Percentiles rank a stretch among this genome's conserved stretches.
phyloP scores from a whole-genome alignment of 169 alveolate species.

The Plasmodium yoelii region DNA sequence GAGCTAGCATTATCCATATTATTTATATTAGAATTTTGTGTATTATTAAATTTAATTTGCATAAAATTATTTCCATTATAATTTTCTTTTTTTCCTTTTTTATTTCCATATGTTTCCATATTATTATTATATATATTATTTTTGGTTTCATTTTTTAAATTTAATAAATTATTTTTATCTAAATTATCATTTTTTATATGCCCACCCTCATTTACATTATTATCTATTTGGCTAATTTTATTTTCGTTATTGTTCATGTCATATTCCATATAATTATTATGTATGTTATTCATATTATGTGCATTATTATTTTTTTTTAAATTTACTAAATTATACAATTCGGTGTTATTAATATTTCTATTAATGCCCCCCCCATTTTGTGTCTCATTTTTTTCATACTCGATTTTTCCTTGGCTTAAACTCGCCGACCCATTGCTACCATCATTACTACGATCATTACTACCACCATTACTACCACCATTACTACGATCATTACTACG shows the following conservation, averaged over 20 bases:
- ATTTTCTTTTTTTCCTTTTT: too few species aligned
- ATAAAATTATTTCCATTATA: too few species aligned
- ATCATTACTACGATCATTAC: too few species aligned
- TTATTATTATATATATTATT: slow-evolving; percentile 1
- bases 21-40: too few species aligned
- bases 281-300: slow-evolving; percentile 13
- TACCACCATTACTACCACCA: too few species aligned
- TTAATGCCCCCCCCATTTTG: background rate
- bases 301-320: slow-evolving; percentile 10
- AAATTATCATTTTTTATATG: background rate
- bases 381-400: background rate
- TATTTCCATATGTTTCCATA: background rate
- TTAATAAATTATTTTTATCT: background rate
- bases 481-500: too few species aligned
- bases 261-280: slow-evolving; percentile 57
- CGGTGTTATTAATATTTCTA: background rate
- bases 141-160: background rate
- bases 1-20: too few species aligned
- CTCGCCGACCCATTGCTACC: too few species aligned
- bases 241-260: slow-evolving; percentile 31
- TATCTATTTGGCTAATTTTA: background rate
- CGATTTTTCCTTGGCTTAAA: background rate
- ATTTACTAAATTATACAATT: slow-evolving; percentile 5
- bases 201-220: too few species aligned
- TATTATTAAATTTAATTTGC: too few species aligned